A percentile compares a stretch with the other conserved stretches of the same genome.
phyloP scores from a whole-genome alignment of 441 rosid genomes.

The Omphalea diandra region DNA sequence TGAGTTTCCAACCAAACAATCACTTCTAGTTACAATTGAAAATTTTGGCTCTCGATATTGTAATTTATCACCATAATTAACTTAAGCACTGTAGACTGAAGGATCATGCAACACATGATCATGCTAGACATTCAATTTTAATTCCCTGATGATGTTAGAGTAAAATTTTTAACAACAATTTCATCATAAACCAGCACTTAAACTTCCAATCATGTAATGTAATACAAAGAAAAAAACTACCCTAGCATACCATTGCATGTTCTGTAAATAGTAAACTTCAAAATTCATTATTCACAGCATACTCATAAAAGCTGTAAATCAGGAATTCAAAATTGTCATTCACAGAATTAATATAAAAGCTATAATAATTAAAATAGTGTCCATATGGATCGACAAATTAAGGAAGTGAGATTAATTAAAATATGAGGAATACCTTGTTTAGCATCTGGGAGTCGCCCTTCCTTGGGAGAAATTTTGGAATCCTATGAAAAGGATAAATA shows the following conservation, averaged over 20 bases:
- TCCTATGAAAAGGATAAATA: slow-evolving; percentile 42
- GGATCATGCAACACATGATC: background rate
- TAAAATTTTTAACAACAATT: background rate
- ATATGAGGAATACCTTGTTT: slow-evolving; percentile 42
- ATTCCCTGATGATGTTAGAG: background rate
- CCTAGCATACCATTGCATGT: too few species aligned
- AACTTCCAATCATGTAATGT: background rate
- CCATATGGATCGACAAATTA: background rate
- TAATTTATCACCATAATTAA: background rate
- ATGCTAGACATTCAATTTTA: background rate
- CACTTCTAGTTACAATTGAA: background rate
- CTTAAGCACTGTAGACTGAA: background rate
- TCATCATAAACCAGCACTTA: background rate
- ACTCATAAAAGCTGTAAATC: background rate
- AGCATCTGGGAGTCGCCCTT: slow-evolving; percentile 93
- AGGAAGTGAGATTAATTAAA: background rate
- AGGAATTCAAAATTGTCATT: background rate
- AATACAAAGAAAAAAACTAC: background rate
- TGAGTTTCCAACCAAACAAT: background rate
- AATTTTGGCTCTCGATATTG: background rate
- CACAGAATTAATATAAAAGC: background rate
- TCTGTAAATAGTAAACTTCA: background rate
- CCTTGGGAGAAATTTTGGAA: slow-evolving; percentile 55
- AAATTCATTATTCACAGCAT: background rate
- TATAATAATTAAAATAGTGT: background rate